Conservation (phyloP, 2,329 filamentous ascomycete genomes). For the Fusarium ambrosium region DNA sequence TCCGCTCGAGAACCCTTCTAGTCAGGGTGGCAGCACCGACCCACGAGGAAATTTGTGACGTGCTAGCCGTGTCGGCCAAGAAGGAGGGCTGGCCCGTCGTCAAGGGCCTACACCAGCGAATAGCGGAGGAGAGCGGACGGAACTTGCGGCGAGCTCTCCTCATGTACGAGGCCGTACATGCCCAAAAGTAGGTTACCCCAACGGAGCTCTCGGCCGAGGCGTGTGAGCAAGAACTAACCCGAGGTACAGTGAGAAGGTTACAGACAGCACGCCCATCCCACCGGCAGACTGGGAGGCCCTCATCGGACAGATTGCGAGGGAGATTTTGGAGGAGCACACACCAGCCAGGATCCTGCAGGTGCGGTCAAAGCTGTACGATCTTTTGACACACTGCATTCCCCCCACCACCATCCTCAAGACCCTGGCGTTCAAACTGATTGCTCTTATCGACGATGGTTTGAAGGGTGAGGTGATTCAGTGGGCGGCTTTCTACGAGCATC, state of each 20-base stretch:
- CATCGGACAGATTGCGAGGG: conserved; percentile 88
- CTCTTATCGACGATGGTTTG: conserved; percentile 86
- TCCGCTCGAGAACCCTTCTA: conserved; percentile 89
- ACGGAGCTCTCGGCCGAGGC: neutral
- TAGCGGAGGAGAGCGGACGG: conserved; percentile 90
- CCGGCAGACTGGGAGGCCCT: conserved; percentile 98
- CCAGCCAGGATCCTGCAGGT: conserved; percentile 89
- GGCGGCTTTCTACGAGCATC: conserved; percentile 97
- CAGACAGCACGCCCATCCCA: conserved; percentile 88
- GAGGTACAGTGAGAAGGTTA: conserved; percentile 82
- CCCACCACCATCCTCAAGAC: conserved; percentile 95
- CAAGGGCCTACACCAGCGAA: conserved; percentile 81
- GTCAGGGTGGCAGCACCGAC: conserved; percentile 92
- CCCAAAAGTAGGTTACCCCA: conserved; percentile 83
- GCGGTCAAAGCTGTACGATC: conserved; percentile 94
- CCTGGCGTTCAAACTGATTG: conserved; percentile 91
- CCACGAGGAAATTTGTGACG: conserved; percentile 85
- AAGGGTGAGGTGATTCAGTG: conserved; percentile 95
- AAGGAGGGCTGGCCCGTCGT: conserved; percentile 88
- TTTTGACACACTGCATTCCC: conserved; percentile 97
- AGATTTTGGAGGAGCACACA: conserved; percentile 94
- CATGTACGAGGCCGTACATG: conserved; percentile 98
- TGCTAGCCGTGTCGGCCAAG: conserved; percentile 77
- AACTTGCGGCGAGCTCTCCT: conserved; percentile 91
- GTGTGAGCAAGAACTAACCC: conserved; percentile 47